Evolutionary conservation across 352 stramenopile genomes (phyloP), one percentile per base, ranked within the genome.

Genomic region (Pythium biforme): DNA sequence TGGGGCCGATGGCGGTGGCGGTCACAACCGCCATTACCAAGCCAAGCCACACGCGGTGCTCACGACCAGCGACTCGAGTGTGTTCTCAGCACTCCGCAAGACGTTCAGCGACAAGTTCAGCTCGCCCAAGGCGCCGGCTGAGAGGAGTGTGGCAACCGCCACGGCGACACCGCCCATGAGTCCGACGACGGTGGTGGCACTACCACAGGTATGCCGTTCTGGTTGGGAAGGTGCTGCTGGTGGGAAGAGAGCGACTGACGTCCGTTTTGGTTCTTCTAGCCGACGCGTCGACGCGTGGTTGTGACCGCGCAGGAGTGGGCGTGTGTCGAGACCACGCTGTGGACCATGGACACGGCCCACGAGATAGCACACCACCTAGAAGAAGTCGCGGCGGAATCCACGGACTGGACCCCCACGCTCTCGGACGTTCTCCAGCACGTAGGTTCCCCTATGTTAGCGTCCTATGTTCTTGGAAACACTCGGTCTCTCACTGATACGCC

Each of bases 321-420:
- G n/a, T 64, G 62, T 3, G 79, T 91, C 27, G 79, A 91, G 59
- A 61, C 73, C 3, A 77, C 69, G 37, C 59, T 91, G 33, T 89
- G 81, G 81, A 69, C 84, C 31, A 70, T 91, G 51, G 81, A 91
- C 29, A 59, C 39, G n/a, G 15, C 41, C 19, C 22, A 48, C 9
- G 33, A 14, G 15, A 34, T 9, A 8, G 10, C 19, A 37, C 3
- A 4, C 31, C 31, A 37, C 31, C 3, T 15, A 8, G 4, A 10
- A 37, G 45, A 43, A n/a, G 4, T 15, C 25, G 14, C 20, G 7
- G 9, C 15, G n/a, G n/a, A n/a, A n/a, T n/a, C n/a, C n/a, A n/a
- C n/a, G n/a, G n/a, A n/a, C n/a, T n/a, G n/a, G n/a, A n/a, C n/a
- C n/a, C 20, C 37, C 1, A 45, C 58, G 14, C 27, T 65, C 17